Base-by-base conservation (phyloP, 192 early-diverging fungal genomes). In the Funneliformis mosseae region DNA sequence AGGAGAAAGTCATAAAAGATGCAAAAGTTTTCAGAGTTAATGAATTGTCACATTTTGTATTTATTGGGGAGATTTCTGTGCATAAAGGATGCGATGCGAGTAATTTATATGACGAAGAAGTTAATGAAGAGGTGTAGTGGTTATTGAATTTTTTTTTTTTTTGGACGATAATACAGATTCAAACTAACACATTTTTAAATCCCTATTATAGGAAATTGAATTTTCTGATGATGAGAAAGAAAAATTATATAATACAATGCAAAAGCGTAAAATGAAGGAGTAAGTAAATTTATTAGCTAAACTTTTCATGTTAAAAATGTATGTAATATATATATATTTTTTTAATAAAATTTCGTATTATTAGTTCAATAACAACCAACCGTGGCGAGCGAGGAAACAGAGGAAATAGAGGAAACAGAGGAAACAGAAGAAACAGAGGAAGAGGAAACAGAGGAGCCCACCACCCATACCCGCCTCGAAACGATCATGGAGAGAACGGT, bases 31-130 rank as follows among this genome's bases (percentile, higher is more conserved):
- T 88, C 72, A 93, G 85, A 60, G 88, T 92, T 3, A 84, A 89
- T 12, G 89, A 89, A 21, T 86, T 91, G 82, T 83, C 85, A n/a
- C 88, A 91, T 14, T 87, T 92, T 78, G 90, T 95, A 18, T 85
- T 91, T 50, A 93, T 94, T 3, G 84, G 87, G 28, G 84, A 83
- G 16, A 84, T 99, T 42, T 87, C 88, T 46, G 77, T 80, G 7
- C 70, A 90, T 25, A 98, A 95, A 82, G 97, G 96, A 41, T 91
- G 90, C 0, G 98, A 99, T 87, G 98, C 98, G 5, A 95, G 93
- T 62, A 99, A 99, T 80, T 80, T 89, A 42, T 94, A 91, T 82
- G 98, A 99, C 78, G 98, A 99, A 87, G 98, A 99, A 78, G 87
- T 95, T 0, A 91, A 80, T 41, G 94, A 92, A 3, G 88, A 87